Evolutionary conservation across 78 protist species (phyloP).

Genomic region (Blattamonas nauphoetae): DNA sequence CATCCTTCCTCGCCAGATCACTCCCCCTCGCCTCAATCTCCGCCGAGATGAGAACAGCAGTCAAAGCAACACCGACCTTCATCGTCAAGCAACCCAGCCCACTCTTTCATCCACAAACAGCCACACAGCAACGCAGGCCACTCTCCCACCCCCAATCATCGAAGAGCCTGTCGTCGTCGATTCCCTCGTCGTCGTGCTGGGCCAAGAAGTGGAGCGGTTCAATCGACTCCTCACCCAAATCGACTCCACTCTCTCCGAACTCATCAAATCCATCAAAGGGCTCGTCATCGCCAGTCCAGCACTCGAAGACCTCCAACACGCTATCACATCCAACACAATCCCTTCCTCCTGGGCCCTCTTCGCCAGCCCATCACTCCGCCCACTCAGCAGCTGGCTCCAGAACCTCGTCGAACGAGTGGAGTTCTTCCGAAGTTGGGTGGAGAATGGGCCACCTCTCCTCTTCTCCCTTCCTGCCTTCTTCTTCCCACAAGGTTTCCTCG

Average conservation of each 20-base stretch:
- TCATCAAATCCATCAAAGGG: constrained; percentile 25
- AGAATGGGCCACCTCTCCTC: not conserved
- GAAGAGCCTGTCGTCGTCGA: not conserved
- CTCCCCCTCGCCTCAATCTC: too few species aligned
- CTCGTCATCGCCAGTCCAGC: constrained; percentile 26
- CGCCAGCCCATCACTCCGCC: constrained; percentile 19
- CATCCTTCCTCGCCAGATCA: too few species aligned
- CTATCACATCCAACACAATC: too few species aligned
- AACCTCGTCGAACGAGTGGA: constrained; percentile 2
- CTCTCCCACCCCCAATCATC: not conserved
- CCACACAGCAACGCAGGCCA: not conserved
- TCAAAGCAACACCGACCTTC: too few species aligned
- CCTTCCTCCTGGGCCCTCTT: not conserved
- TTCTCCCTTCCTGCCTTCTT: not conserved
- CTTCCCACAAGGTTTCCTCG: not conserved
- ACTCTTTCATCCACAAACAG: not conserved
- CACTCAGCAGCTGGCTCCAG: constrained; percentile 9
- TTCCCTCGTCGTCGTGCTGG: constrained; percentile 43
- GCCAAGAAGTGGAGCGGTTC: constrained; percentile 41
- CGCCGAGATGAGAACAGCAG: not conserved
- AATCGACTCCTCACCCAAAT: constrained; percentile 23
- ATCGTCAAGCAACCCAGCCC: not conserved
- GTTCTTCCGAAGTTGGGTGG: not conserved
- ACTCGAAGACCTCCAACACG: too few species aligned
- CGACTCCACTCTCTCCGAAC: not conserved